Base-by-base conservation (phyloP, 1,139 yeast genomes). In the Arxiozyma heterogenica region DNA sequence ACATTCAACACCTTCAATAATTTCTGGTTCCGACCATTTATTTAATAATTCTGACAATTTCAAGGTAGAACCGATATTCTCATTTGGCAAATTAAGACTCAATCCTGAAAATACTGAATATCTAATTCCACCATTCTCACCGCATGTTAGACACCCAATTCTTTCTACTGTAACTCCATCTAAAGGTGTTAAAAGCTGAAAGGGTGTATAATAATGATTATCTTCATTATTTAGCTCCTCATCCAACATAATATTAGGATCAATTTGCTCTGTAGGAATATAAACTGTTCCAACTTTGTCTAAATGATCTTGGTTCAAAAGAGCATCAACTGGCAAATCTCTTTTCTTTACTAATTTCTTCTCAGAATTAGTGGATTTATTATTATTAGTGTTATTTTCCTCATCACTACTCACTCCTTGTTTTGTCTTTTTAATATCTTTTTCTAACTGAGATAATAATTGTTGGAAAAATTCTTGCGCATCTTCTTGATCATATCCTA, bases 401-500 rank as follows among this genome's bases (percentile, higher is more conserved):
- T 27, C 39, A 6, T 44, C 51, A 42, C 22, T 39, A 22, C 55
- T 55, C 30, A 53, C 39, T 12, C 55, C 52, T 53, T 69, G n/a
- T 25, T 34, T 34, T 9, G 45, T 18, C 22, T 52, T 47, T 51
- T 66, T 69, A 38, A 64, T 59, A 50, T 89, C 95, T 52, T 78
- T 79, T 67, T 89, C 96, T 49, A 89, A 73, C 50, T 85, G 79
- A 49, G 79, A 76, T 76, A 89, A 76, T 6, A 89, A 78, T 57
- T 86, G 79, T 67, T 89, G 96, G 72, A 89, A 89, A 64, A 88
- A 89, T 68, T 89, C 96, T 69, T 89, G 96, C 0, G 96, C 96
- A 71, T 89, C 96, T 69, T 89, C 96, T 70, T 89, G 96, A 63
- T 86, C 88, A 65, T 87, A 87, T 1, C 95, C 91, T 50, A 82